These are phyloP conservation scores for Clitocybe nebularis DNA, from an alignment of 1,284 basidiomycete genomes.

Conservation along the genomic window DNA sequence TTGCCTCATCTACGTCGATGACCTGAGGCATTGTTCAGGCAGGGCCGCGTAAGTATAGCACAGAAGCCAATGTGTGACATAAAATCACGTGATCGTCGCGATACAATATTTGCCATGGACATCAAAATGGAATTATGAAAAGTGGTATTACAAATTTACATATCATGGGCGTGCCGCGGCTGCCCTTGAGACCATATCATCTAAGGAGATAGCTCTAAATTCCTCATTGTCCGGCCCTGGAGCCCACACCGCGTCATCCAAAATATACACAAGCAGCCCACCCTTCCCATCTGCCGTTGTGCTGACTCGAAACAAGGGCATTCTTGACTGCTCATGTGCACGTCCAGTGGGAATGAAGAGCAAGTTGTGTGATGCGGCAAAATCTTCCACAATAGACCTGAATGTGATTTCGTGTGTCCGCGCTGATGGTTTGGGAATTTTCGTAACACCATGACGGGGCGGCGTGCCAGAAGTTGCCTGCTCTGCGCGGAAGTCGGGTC, in stretches of 20 bases:
- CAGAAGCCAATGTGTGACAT: neutral
- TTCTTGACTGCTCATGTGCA: conserved; percentile 77
- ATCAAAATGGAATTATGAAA: conserved; percentile 1
- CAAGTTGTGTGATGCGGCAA: conserved; percentile 78
- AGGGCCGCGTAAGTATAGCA: neutral
- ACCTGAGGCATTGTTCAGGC: too few relatives aligned
- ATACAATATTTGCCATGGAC: neutral
- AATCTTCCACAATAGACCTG: conserved; percentile 86
- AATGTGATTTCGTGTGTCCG: conserved; percentile 83
- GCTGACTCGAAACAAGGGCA: conserved; percentile 85
- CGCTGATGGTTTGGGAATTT: conserved; percentile 34
- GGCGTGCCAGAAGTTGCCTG: conserved; percentile 25
- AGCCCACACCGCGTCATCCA: conserved; percentile 88
- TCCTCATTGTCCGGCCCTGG: conserved; percentile 47
- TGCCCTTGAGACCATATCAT: conserved; percentile 69
- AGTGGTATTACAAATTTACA: neutral
- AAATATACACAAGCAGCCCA: conserved; percentile 80
- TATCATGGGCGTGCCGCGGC: neutral
- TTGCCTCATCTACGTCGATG: conserved; percentile 15
- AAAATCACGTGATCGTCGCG: neutral
- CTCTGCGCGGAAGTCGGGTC: conserved; percentile 57
- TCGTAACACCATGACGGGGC: conserved; percentile 22
- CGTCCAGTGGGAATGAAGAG: conserved; percentile 84
- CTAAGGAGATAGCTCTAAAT: conserved; percentile 59
- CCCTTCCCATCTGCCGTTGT: conserved; percentile 75